Evolutionary conservation across 768 basidiomycete genomes (phyloP), one percentile per base, ranked within the genome.

Genomic region (Tylopilus intermedius): DNA sequence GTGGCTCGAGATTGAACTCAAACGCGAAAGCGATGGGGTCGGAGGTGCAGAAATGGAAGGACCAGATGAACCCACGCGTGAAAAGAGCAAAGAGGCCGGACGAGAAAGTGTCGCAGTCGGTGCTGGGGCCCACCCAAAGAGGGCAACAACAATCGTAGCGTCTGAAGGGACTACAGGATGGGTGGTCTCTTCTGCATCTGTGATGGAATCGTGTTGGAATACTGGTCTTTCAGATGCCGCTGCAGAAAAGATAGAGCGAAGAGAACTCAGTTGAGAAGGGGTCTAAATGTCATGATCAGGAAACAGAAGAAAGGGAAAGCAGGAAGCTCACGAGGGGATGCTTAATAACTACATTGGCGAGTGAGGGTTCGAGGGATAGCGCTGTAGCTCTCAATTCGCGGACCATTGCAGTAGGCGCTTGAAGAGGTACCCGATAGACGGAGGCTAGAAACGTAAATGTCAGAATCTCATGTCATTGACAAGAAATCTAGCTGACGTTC

Each of bases 391-490:
- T 86, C 55, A 91, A 69, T 45, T 84, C 80, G 47, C 74, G 77
- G 2, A 83, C 78, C 73, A 82, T 84, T 3, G 67, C 68, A n/a
- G 76, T 64, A 13, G 90, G 85, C 1, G 87, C 74, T 52, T 83
- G 78, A 18, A 93, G 72, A 8, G 86, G 83, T 18, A 91, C 80
- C 49, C 86, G 83, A 60, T 90, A 90, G 49, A 91, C 82, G 0
- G 83, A 82, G 42, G 78, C 88, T 77, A 52, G 15, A 53, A 32
- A 33, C 7, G 26, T 35, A 39, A 35, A 55, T 24, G 39, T 57
- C 6, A 60, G 29, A 43, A 35, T 47, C 26, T 22, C n/a, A 4
- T 44, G 11, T 26, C 3, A 18, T 47, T 7, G 37, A 52, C 14
- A 14, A 41, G 3, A 55, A 29, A 47, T 33, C 40, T 30, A 33